Evolutionary conservation across 352 stramenopile species (phyloP).

Genomic region (Phytophthora fragariae): DNA sequence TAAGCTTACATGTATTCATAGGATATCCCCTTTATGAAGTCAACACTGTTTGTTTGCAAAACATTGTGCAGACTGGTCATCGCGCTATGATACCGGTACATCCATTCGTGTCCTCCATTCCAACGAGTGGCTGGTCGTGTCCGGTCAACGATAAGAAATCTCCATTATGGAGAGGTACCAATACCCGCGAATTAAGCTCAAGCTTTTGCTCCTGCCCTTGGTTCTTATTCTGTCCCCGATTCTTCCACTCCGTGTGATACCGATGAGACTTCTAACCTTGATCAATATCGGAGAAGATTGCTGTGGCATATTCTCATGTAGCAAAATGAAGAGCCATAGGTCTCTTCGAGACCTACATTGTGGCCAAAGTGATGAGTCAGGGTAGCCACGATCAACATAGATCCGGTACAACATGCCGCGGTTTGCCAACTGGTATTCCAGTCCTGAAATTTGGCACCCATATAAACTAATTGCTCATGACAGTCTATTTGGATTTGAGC

Average conservation of each 20-base stretch:
- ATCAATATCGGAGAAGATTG: too few species aligned
- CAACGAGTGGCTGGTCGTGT: not conserved
- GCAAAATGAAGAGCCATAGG: too few species aligned
- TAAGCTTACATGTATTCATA: too few species aligned
- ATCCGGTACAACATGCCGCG: constrained; percentile 5
- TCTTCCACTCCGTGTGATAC: not conserved
- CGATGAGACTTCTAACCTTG: too few species aligned
- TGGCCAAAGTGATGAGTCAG: constrained; percentile 5
- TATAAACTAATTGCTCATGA: not conserved
- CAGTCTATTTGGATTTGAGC: not conserved
- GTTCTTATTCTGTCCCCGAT: not conserved
- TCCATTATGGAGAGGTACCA: not conserved
- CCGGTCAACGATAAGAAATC: not conserved
- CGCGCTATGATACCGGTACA: not conserved
- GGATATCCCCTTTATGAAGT: not conserved
- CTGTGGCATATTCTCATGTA: too few species aligned
- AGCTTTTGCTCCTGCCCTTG: not conserved
- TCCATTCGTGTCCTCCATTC: not conserved
- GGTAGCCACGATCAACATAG: constrained; percentile 8
- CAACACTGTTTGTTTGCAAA: not conserved
- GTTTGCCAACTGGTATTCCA: not conserved
- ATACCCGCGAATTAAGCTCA: not conserved
- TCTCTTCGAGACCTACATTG: too few species aligned
- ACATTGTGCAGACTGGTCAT: not conserved
- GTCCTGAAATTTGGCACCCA: not conserved